Evolutionary conservation across 345 rosid genomes (phyloP), one percentile per base, ranked within the genome.

Genomic region (Jatropha curcas): DNA sequence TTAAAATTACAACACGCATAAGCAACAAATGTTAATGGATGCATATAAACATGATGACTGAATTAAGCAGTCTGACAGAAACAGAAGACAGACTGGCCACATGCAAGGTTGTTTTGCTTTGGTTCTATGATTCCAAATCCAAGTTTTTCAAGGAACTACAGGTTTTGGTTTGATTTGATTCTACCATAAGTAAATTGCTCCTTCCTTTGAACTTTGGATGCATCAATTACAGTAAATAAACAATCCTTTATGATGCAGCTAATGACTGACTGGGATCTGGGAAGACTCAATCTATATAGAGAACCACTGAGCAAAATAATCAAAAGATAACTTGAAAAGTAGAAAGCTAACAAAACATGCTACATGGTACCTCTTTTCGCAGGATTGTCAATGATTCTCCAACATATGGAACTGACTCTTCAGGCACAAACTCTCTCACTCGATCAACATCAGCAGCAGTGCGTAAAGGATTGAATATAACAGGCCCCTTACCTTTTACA

Each of bases 401-500:
- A 65, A 95, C 99, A 77, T 89, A 95, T 4, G 97, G 97, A 79
- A 95, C 98, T 65, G 90, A 89, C 76, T 88, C 96, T 78, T 83
- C 87, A 5, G 98, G 99, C 55, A 83, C 61, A 69, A 93, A 96
- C 76, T 93, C 96, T 80, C 88, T 83, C 64, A 91, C 99, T 88
- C 81, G 80, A 82, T 81, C 85, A 55, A 92, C 97, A 63, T 91
- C 93, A n/a, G 80, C 80, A 71, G 91, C 83, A 50, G 91, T 83
- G 24, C 79, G 81, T n/a, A 91, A 80, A 31, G 99, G 98, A 66
- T 90, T 76, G 57, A 91, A 91, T 76, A 95, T 93, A 64, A 93
- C 80, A 33, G 93, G 99, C 81, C 99, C 98, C 82, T 91, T 95
- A 9, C 98, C 98, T 84, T 93, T 91, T 73, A 91, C 88, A 82